Evolutionary conservation across 1,139 yeast species (phyloP), one percentile per base, ranked within the genome.

Genomic region (Nematodospora anomalae): DNA sequence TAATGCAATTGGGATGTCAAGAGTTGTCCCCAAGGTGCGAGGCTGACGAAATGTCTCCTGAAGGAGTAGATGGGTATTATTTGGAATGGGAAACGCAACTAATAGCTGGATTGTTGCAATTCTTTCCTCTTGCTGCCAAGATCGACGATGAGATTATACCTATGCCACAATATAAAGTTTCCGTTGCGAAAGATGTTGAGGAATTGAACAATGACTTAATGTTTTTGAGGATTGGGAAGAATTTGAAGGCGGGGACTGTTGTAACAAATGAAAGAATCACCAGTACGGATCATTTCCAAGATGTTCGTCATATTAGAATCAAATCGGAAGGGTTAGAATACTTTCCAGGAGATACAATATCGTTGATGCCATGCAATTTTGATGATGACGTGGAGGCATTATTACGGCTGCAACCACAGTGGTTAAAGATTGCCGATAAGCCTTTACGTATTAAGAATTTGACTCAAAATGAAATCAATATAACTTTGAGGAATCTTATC

Each of bases 41-140:
- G 51, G 90, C 95, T 12, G 97, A 92, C 57, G 97, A 92, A 46
- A 81, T 79, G 62, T 71, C 83, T 8, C 73, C 88, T 0, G 84
- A 83, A 42, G 96, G 97, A 3, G 64, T 80, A 10, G 97, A 89
- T 50, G 81, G 83, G 0, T 84, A 74, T 46, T 89, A 80, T 56
- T 70, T 78, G 29, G 88, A 83, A 47, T 90, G 94, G 90, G 83
- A 83, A 47, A 58, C 62, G 4, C 57, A 64, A 15, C 60, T 84
- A n/a, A 45, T 80, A 3, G 60, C 59, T n/a, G 60, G 64, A 12
- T 52, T 85, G 16, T 28, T 32, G 31, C 29, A 37, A 10, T 21
- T 16, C 16, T 40, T 38, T 16, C 44, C 47, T 5, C 16, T 28
- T 8, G 37, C 37, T 8, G 26, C 23, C 4, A 12, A 34, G 16